These are phyloP conservation scores for Aspergillus melleus DNA, from an alignment of 2,329 filamentous ascomycete species.

Conservation along the genomic window DNA sequence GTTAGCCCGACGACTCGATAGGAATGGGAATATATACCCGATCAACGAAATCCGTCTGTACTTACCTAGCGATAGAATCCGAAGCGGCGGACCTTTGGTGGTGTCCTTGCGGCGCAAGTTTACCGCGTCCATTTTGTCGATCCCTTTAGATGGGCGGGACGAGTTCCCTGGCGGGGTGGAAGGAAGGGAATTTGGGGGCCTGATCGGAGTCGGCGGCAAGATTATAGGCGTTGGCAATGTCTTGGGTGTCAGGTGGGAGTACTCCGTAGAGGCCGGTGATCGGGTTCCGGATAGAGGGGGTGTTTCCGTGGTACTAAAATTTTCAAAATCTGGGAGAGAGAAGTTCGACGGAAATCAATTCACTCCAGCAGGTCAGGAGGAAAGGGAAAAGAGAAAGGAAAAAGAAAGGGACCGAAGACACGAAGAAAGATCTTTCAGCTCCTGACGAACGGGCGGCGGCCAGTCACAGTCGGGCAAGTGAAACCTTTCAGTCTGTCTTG, in stretches of 20 bases:
- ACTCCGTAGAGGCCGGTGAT: neutral
- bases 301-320: neutral
- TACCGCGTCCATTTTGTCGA: constrained; percentile 38
- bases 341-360: neutral
- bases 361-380: neutral
- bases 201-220: constrained; percentile 3
- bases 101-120: constrained; percentile 82
- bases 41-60: too few species aligned
- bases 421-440: neutral
- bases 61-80: constrained; percentile 84
- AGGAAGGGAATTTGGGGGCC: constrained; percentile 7
- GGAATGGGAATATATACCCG: constrained; percentile 22
- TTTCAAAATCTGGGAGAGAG: too few species aligned
- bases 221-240: neutral
- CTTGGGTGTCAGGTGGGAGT: neutral
- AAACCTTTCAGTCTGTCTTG: neutral
- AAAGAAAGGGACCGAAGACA: neutral
- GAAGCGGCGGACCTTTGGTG: constrained; percentile 88
- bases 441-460: neutral
- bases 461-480: neutral
- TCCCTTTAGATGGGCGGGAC: constrained; percentile 3
- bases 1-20: neutral
- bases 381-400: neutral
- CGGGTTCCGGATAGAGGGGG: neutral
- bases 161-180: neutral